These are phyloP conservation scores for Malus orientalis DNA, from an alignment of 306 rosid genomes.

Conservation along the genomic window DNA sequence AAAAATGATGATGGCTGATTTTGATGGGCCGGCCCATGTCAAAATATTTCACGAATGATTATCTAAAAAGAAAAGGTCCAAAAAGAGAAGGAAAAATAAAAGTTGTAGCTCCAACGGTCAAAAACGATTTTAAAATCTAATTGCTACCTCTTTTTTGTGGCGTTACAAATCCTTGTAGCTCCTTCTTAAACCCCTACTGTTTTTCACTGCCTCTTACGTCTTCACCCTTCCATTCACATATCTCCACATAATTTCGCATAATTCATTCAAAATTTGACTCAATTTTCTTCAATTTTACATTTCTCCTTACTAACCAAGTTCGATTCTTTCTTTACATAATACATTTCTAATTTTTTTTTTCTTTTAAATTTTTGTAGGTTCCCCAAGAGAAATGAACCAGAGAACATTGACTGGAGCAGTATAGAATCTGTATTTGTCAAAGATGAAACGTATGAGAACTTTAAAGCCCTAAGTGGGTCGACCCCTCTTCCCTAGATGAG, in stretches of 20 bases:
- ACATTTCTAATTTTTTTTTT: neutral
- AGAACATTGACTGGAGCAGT: constrained; percentile 45
- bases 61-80: neutral
- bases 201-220: neutral
- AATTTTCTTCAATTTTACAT: neutral
- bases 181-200: neutral
- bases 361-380: neutral
- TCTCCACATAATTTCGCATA: neutral
- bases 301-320: neutral
- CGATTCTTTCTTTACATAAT: neutral
- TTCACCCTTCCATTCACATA: neutral
- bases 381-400: constrained; percentile 29
- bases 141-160: neutral
- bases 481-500: constrained; percentile 28
- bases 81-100: neutral
- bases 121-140: neutral
- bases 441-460: constrained; percentile 36
- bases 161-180: constrained; percentile 1
- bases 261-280: neutral
- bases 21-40: no score
- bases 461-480: constrained; percentile 48
- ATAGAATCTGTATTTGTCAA: constrained; percentile 26
- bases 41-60: rapidly evolving
- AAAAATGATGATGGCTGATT: no score
- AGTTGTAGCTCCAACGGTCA: constrained; percentile 1